Conservation (phyloP, 2,329 filamentous ascomycete genomes). For the Neophaeococcomyces mojaviensis region DNA sequence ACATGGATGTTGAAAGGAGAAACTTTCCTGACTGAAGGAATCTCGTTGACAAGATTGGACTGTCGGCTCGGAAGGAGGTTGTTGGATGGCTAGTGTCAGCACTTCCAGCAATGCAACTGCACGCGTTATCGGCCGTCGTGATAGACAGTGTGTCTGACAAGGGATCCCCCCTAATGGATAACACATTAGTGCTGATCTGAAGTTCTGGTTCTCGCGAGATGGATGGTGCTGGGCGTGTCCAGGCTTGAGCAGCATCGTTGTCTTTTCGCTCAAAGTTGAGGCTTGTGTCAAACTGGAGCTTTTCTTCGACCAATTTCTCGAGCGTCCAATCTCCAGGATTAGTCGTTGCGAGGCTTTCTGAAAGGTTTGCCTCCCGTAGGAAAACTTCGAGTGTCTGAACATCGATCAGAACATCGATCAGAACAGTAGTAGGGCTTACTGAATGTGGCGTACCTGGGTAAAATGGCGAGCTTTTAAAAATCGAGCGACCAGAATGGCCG, state of each 20-base stretch:
- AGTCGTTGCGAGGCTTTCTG: slow-evolving; percentile 40
- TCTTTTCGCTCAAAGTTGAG: slow-evolving; percentile 49
- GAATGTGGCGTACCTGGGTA: slow-evolving; percentile 22
- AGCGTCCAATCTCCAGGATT: slow-evolving; percentile 44
- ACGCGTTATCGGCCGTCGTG: slow-evolving; percentile 14
- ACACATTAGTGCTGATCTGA: slow-evolving; percentile 22
- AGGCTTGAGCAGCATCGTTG: slow-evolving; percentile 35
- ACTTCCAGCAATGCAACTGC: slow-evolving; percentile 1
- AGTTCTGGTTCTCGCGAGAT: slow-evolving; percentile 16
- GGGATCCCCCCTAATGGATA: slow-evolving; percentile 15
- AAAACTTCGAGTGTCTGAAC: slow-evolving; percentile 51
- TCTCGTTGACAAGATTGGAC: slow-evolving; percentile 47
- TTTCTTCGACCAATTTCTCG: slow-evolving; percentile 54
- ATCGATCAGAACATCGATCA: neutral
- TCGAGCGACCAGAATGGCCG: slow-evolving; percentile 33
- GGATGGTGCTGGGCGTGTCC: slow-evolving; percentile 35
- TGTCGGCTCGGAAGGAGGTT: slow-evolving; percentile 10
- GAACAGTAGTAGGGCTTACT: too few relatives aligned
- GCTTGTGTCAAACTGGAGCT: slow-evolving; percentile 50
- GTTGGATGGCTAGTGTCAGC: neutral
- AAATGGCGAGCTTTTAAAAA: slow-evolving; percentile 38
- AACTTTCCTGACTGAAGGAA: slow-evolving; percentile 34
- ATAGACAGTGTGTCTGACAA: slow-evolving; percentile 10
- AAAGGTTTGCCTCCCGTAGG: slow-evolving; percentile 48
- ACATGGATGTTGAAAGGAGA: slow-evolving; percentile 52